phyloP scores from a whole-genome alignment of 768 basidiomycete species.

The Rhodosporidiobolus odoratus region DNA sequence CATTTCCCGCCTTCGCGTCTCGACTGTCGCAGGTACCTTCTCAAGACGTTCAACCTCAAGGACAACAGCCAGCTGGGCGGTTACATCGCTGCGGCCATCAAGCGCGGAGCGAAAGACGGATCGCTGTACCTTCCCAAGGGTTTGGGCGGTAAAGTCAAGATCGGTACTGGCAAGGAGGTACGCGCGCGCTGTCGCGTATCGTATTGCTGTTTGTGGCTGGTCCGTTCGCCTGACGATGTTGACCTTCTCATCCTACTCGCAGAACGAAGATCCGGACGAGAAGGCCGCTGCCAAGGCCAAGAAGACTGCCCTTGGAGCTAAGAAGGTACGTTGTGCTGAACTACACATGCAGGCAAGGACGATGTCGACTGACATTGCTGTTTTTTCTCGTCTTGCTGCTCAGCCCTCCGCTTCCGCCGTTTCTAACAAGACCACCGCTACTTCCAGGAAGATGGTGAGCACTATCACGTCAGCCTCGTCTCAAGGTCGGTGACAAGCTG shows the following conservation, averaged over 20 bases:
- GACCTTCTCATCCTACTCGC: not conserved
- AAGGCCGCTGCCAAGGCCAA: slow-evolving; percentile 5
- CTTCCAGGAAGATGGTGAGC: slow-evolving; percentile 29
- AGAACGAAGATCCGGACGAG: not conserved
- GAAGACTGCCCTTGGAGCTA: slow-evolving; percentile 28
- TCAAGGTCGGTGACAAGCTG: too few relatives aligned
- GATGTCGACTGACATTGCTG: not conserved
- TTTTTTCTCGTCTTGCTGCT: not conserved
- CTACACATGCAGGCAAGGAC: not conserved
- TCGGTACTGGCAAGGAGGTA: slow-evolving; percentile 47
- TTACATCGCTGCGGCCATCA: slow-evolving; percentile 74
- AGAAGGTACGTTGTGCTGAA: slow-evolving; percentile 1
- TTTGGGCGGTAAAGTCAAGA: slow-evolving; percentile 68
- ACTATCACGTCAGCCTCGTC: too few relatives aligned
- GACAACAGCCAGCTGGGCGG: slow-evolving; percentile 70
- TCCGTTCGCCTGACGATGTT: not conserved
- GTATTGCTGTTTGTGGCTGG: not conserved
- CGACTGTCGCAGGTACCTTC: slow-evolving; percentile 61
- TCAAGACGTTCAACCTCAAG: slow-evolving; percentile 71
- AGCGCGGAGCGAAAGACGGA: slow-evolving; percentile 72
- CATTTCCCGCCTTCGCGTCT: slow-evolving; percentile 15
- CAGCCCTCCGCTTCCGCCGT: not conserved
- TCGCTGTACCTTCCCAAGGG: slow-evolving; percentile 86
- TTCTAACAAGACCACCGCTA: slow-evolving; percentile 27
- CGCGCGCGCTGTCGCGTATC: too few relatives aligned